Percentiles rank a stretch among this genome's conserved stretches.
These are phyloP conservation scores for Paramecium tetraurelia DNA, from an alignment of 73 alveolate genomes.

Conservation along the genomic window DNA sequence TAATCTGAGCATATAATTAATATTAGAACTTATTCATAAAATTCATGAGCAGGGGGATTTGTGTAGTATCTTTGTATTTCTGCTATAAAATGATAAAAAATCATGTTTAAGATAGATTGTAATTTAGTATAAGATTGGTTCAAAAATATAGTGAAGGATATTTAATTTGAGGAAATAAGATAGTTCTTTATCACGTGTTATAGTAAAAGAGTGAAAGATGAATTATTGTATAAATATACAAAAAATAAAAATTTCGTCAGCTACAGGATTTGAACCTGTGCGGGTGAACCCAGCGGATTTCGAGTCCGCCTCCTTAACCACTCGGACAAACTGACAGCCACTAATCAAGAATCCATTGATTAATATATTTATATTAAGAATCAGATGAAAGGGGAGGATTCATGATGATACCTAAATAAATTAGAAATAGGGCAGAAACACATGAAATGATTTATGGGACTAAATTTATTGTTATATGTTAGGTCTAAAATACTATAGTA, in stretches of 20 bases:
- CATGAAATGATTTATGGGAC: background rate
- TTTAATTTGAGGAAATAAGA: background rate
- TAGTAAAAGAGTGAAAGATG: background rate
- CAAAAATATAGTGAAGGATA: no score
- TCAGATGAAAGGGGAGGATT: background rate
- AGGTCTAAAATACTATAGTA: background rate
- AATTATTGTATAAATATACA: background rate
- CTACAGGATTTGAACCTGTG: constrained; percentile 66
- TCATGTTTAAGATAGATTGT: no score
- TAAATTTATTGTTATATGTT: background rate
- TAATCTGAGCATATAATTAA: no score
- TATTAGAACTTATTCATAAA: no score
- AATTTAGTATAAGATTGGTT: no score
- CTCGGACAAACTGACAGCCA: constrained; percentile 59
- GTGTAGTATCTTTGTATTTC: no score
- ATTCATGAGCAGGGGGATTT: no score
- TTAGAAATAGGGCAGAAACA: background rate
- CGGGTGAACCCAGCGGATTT: constrained; percentile 68
- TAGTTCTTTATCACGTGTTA: background rate
- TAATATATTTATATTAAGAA: background rate
- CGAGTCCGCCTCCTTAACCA: constrained; percentile 68
- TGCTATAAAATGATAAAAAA: no score
- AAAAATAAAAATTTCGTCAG: constrained; percentile 54
- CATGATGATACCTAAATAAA: background rate
- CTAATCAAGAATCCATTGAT: background rate